Evolutionary conservation across 2,329 filamentous ascomycete species (phyloP), one percentile per base, ranked within the genome.

Genomic region (Calonectria hawksworthii): DNA sequence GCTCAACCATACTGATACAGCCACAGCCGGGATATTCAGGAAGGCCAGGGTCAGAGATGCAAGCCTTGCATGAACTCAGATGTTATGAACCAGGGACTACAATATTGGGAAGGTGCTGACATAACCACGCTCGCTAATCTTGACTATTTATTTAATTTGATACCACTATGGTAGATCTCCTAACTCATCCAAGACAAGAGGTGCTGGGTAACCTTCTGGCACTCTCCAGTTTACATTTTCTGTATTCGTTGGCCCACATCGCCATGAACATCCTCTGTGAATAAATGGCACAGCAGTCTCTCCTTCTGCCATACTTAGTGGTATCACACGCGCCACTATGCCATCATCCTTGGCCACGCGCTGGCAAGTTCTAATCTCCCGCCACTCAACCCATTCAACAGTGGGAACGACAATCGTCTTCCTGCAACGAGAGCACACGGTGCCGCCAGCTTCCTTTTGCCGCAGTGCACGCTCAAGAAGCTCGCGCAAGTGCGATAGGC

Each of bases 341-440:
- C 68, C 50, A 18, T 52, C 65, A 18, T 74, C 68, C 10, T 75
- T 47, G n/a, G 54, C 28, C 18, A 65, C 36, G 13, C 69, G 65
- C 28, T 78, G 76, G 47, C 76, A 76, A 16, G 77, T 80, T 30
- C 77, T 74, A 30, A 86, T 70, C 72, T 89, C 86, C 82, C 89
- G 91, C 90, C 92, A 93, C 79, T 93, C 92, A 10, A 93, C 83
- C 92, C 92, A 93, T 79, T 92, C 87, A 0, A 89, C 85, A 4
- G 87, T 83, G 3, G 92, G 89, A 28, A 90, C 84, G 9, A 92
- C 84, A 5, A 90, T 87, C 11, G 81, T 80, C 34, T 87, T 86
- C 30, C 83, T 78, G 79, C 92, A 93, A 0, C 87, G 84, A 1
- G 89, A 89, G 78, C 92, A 93, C 2, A 80, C 79, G 34, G 88